Conservation (phyloP, 2,329 filamentous ascomycete species). For the Nannizziopsis barbatae region DNA sequence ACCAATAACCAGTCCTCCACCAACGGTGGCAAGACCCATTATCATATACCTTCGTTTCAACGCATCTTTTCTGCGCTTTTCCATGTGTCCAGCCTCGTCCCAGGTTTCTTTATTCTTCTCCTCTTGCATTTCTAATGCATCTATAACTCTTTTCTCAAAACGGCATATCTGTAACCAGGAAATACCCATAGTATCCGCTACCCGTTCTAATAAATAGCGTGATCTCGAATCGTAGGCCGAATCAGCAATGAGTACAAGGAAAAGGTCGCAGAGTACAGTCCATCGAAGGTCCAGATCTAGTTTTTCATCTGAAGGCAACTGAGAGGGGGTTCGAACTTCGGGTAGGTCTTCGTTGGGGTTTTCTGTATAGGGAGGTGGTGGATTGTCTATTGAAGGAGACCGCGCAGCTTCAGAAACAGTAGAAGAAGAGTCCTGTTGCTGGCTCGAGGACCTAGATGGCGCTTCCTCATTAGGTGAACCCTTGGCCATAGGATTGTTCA, state of each 20-base stretch:
- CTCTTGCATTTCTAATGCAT: slow-evolving; percentile 96
- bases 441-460: background rate
- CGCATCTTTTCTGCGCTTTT: slow-evolving; percentile 67
- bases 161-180: slow-evolving; percentile 87
- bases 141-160: slow-evolving; percentile 94
- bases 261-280: slow-evolving; percentile 93
- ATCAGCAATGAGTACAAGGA: slow-evolving; percentile 91
- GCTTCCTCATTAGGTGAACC: slow-evolving; percentile 11
- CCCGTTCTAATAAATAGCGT: slow-evolving; percentile 67
- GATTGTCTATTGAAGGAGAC: slow-evolving; percentile 35
- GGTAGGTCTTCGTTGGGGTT: slow-evolving; percentile 60
- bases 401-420: slow-evolving; percentile 29
- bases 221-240: slow-evolving; percentile 86
- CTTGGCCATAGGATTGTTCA: slow-evolving; percentile 80
- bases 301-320: slow-evolving; percentile 67
- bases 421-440: slow-evolving; percentile 13
- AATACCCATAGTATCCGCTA: slow-evolving; percentile 69
- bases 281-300: slow-evolving; percentile 94
- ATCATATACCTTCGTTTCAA: slow-evolving; percentile 77
- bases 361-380: slow-evolving; percentile 46
- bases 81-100: slow-evolving; percentile 94
- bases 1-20: slow-evolving; percentile 87
- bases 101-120: slow-evolving; percentile 89
- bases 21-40: slow-evolving; percentile 94
- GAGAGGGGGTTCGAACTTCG: slow-evolving; percentile 68